These are phyloP conservation scores for Vicia sativa DNA, from an alignment of 306 rosid genomes.

Conservation along the genomic window DNA sequence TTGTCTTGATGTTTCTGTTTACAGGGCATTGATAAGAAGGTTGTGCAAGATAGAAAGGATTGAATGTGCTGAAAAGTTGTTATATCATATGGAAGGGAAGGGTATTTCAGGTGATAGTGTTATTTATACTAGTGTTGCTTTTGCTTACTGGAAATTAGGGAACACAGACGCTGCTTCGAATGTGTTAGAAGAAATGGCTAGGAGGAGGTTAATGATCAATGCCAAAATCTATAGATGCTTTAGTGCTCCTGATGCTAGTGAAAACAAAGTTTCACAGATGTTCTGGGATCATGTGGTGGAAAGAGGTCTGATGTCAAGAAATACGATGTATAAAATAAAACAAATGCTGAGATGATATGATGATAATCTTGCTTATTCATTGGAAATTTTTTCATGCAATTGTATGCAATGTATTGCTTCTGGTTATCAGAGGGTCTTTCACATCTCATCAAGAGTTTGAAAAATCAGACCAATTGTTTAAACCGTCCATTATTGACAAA, in stretches of 20 bases:
- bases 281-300: slow-evolving; percentile 73
- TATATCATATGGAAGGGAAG: slow-evolving; percentile 54
- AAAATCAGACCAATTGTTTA: background rate
- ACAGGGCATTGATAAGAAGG: slow-evolving; percentile 81
- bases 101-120: slow-evolving; percentile 70
- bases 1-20: slow-evolving; percentile 66
- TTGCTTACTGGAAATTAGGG: slow-evolving; percentile 72
- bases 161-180: slow-evolving; percentile 49
- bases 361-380: slow-evolving; percentile 9
- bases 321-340: slow-evolving; percentile 56
- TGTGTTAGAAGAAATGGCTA: slow-evolving; percentile 68
- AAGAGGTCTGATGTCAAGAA: slow-evolving; percentile 73
- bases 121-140: slow-evolving; percentile 68
- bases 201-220: slow-evolving; percentile 69
- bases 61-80: slow-evolving; percentile 64
- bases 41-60: slow-evolving; percentile 64
- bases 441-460: background rate
- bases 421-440: slow-evolving; percentile 9
- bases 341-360: slow-evolving; percentile 42
- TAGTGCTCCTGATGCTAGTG: slow-evolving; percentile 43
- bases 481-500: no score
- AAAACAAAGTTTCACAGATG: slow-evolving; percentile 46
- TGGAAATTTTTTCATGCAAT: background rate
- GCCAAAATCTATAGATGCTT: slow-evolving; percentile 66
- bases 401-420: slow-evolving; percentile 25